These are phyloP conservation scores for Boletus chippewaensis DNA, from an alignment of 1,284 basidiomycete species.

Conservation along the genomic window DNA sequence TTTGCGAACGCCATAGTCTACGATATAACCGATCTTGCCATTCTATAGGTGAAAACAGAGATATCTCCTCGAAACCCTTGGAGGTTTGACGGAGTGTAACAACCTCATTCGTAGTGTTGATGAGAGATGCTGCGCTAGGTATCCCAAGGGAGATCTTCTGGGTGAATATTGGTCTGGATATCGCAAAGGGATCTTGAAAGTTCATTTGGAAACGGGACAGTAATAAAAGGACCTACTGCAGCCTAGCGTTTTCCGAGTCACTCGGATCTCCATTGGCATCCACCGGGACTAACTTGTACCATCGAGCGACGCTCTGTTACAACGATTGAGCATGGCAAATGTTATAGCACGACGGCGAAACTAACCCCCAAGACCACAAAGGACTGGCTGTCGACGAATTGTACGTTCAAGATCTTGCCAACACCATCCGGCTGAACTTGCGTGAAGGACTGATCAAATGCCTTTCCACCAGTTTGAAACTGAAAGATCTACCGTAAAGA, in stretches of 20 bases:
- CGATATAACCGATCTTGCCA: conserved; percentile 10
- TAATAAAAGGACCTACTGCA: conserved; percentile 20
- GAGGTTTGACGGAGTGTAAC: conserved; percentile 21
- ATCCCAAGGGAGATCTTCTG: conserved; percentile 11
- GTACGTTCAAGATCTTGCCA: conserved; percentile 20
- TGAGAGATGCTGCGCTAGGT: conserved; percentile 3
- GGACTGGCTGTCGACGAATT: conserved; percentile 21
- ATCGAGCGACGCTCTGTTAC: conserved; percentile 14
- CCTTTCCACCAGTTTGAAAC: conserved; percentile 12
- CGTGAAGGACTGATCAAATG: conserved; percentile 1
- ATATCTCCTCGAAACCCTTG: conserved; percentile 19
- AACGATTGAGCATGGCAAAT: conserved; percentile 9
- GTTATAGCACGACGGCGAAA: not conserved
- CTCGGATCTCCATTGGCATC: conserved; percentile 13
- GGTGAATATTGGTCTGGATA: conserved; percentile 11
- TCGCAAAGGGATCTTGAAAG: conserved; percentile 7
- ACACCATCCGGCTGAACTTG: conserved; percentile 17
- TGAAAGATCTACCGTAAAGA: conserved; percentile 18
- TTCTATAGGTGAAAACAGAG: conserved; percentile 9
- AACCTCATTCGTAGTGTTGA: conserved; percentile 12
- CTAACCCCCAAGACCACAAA: conserved; percentile 27
- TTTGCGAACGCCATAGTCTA: conserved; percentile 20
- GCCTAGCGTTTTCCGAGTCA: conserved; percentile 9
- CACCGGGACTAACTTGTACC: conserved; percentile 21
- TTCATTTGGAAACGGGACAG: conserved; percentile 2